Base-by-base conservation (phyloP, 2,329 filamentous ascomycete genomes). In the Geoglossum cookeanum region DNA sequence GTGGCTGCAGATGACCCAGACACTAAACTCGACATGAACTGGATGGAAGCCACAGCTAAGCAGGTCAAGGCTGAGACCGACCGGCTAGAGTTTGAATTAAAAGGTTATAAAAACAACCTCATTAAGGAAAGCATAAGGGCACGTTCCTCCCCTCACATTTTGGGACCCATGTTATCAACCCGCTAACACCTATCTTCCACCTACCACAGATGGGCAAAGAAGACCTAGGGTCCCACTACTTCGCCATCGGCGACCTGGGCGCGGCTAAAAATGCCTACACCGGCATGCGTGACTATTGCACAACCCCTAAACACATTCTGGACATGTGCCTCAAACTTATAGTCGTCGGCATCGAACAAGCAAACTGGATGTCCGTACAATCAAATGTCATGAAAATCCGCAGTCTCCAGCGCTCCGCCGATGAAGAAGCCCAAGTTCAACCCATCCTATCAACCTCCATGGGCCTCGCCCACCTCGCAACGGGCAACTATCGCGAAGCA, bases 51-150 rank as follows among this genome's bases (percentile, higher is more conserved):
- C 58, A 84, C 78, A 42, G 79, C 82, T 27, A 79, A 79, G 60
- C 72, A 77, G 55, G 87, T 90, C 64, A 79, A 79, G 62, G 71
- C 73, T 1, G 85, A 94, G 68, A 83, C 83, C 0, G 75, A 80
- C 57, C 79, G 85, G n/a, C 74, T 97, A 57, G 88, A 96, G 66
- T 74, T 78, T 15, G 88, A 97, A 69, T 75, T 98, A 22, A 90
- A 89, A 68, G 84, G 84, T 1, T 97, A 97, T 70, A 95, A 92
- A 71, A 95, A 96, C 67, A 98, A 97, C 65, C 72, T 97, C 48
- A 89, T 98, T 64, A 95, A 96, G 68, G 92, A 98, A 72, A 96
- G 89, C 72, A 95, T 97, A 65, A 74, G 90, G 63, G 89, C 94
- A 75, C 58, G 78, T 65, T 7, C 64, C 60, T 15, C 33, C 44